phyloP scores from a whole-genome alignment of 306 rosid species.

The Phaseolus lunatus region DNA sequence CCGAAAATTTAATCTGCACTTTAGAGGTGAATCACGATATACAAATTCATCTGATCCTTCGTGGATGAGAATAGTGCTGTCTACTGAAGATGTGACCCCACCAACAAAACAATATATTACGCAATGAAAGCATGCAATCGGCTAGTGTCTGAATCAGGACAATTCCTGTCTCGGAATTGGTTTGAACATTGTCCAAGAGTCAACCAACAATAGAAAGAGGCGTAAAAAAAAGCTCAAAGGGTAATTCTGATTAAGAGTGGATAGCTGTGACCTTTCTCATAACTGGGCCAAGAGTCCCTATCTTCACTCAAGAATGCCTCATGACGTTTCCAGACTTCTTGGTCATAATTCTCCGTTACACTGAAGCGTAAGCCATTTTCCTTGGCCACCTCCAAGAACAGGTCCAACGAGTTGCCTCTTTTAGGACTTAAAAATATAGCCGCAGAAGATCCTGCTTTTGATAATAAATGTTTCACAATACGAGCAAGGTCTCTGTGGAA shows the following conservation, averaged over 20 bases:
- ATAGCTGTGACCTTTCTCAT: constrained; percentile 78
- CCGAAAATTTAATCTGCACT: constrained; percentile 32
- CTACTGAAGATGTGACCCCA: constrained; percentile 46
- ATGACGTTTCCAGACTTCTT: constrained; percentile 72
- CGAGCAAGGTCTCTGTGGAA: constrained; percentile 77
- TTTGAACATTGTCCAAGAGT: constrained; percentile 38
- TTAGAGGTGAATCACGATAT: constrained; percentile 37
- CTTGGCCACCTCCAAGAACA: constrained; percentile 66
- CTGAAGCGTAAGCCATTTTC: constrained; percentile 65
- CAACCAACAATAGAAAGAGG: constrained; percentile 35
- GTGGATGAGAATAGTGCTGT: constrained; percentile 33
- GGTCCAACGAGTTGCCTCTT: constrained; percentile 77
- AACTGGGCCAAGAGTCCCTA: constrained; percentile 71
- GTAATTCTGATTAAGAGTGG: constrained; percentile 73
- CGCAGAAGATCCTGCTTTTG: constrained; percentile 60
- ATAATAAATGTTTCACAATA: constrained; percentile 59
- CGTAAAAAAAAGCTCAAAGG: constrained; percentile 53
- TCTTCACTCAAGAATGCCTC: constrained; percentile 60
- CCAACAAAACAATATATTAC: constrained; percentile 44
- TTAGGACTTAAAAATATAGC: constrained; percentile 80
- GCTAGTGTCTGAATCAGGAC: constrained; percentile 39
- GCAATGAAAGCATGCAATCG: constrained; percentile 33
- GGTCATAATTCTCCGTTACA: constrained; percentile 69
- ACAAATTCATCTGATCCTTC: constrained; percentile 30
- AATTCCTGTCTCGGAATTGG: constrained; percentile 46